Evolutionary conservation across 768 basidiomycete genomes (phyloP).

Genomic region (Phallus indusiatus): DNA sequence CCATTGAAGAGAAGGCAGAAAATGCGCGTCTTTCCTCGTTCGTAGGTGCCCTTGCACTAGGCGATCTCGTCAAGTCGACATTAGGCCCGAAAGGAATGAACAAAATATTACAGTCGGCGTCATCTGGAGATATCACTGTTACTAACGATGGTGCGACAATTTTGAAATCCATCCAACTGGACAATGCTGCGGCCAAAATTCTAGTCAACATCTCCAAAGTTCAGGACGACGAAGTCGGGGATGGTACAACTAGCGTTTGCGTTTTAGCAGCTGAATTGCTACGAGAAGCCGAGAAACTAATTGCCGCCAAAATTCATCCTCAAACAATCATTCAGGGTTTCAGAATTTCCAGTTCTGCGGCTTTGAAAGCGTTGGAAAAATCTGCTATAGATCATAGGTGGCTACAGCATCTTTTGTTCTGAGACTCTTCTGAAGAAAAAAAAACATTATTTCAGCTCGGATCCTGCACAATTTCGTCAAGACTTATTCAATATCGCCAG

Average conservation of each 20-base stretch:
- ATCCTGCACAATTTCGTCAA: slow-evolving; percentile 66
- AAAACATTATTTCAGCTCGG: slow-evolving; percentile 35
- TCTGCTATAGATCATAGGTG: slow-evolving; percentile 80
- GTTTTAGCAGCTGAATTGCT: slow-evolving; percentile 88
- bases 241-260: slow-evolving; percentile 87
- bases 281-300: slow-evolving; percentile 91
- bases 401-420: slow-evolving; percentile 21
- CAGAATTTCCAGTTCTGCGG: slow-evolving; percentile 81
- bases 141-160: slow-evolving; percentile 99
- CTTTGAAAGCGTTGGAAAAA: slow-evolving; percentile 73
- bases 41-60: slow-evolving; percentile 92
- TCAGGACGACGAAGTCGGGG: slow-evolving; percentile 99
- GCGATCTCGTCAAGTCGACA: slow-evolving; percentile 97
- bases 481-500: slow-evolving; percentile 95
- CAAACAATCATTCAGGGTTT: slow-evolving; percentile 98
- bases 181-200: slow-evolving; percentile 98
- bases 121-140: slow-evolving; percentile 87
- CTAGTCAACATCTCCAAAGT: slow-evolving; percentile 99
- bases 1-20: slow-evolving; percentile 92
- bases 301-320: slow-evolving; percentile 88
- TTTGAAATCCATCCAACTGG: slow-evolving; percentile 92
- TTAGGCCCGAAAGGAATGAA: slow-evolving; percentile 99
- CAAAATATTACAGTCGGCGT: slow-evolving; percentile 92
- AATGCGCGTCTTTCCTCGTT: slow-evolving; percentile 97
- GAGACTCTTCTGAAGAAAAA: background rate